phyloP scores from a whole-genome alignment of 179 eudicot species.

The Silene noctiflora region DNA sequence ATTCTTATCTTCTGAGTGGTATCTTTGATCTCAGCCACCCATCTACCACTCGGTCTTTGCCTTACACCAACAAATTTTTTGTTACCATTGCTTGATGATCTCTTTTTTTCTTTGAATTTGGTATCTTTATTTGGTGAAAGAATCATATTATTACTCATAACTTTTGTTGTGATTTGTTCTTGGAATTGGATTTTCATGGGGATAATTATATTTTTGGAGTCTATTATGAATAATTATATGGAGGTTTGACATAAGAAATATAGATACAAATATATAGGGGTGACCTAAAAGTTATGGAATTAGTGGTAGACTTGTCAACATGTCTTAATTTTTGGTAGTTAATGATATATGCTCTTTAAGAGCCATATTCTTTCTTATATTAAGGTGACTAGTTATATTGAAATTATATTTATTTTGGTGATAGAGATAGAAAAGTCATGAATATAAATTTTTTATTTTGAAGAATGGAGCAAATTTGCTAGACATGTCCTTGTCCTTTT shows the following conservation, averaged over 20 bases:
- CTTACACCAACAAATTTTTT: constrained; percentile 85
- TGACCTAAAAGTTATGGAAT: constrained; percentile 15
- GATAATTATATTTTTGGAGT: not conserved
- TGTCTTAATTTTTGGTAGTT: constrained; percentile 11
- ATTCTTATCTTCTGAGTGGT: constrained; percentile 86
- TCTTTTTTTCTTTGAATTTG: constrained; percentile 43
- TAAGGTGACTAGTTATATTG: constrained; percentile 2
- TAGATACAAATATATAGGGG: not conserved
- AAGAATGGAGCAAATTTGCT: constrained; percentile 11
- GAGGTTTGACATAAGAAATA: constrained; percentile 9
- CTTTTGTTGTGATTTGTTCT: constrained; percentile 18
- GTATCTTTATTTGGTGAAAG: constrained; percentile 34
- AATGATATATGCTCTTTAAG: constrained; percentile 14
- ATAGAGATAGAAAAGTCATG: constrained; percentile 7
- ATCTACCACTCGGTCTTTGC: constrained; percentile 91
- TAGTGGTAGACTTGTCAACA: constrained; percentile 16
- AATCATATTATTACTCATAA: not conserved
- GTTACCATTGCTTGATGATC: constrained; percentile 29
- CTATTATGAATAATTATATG: not conserved
- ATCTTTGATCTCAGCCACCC: constrained; percentile 94
- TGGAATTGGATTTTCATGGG: constrained; percentile 51
- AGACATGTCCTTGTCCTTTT: constrained; percentile 8
- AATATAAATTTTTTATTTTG: not conserved
- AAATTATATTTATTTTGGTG: not conserved
- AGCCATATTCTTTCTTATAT: constrained; percentile 7